Evolutionary conservation across 73 alveolate genomes (phyloP).

Genomic region (Tetrahymena elliotti): DNA sequence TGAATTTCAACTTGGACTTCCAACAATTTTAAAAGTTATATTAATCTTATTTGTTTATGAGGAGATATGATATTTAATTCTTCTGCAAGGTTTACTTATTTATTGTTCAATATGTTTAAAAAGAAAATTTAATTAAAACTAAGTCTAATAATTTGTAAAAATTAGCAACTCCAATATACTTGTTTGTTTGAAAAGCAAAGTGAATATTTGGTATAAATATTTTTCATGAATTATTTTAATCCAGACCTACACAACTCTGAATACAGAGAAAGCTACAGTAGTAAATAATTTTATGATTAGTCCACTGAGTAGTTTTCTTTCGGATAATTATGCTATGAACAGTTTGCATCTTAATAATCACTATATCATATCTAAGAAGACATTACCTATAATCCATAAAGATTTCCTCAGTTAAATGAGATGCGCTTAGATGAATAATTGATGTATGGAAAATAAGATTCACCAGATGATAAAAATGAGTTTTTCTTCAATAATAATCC

Average conservation of each 20-base stretch:
- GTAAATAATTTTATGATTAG: background rate
- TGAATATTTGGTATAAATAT: background rate
- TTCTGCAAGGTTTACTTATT: background rate
- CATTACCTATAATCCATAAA: background rate
- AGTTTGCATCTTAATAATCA: background rate
- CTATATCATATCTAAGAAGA: background rate
- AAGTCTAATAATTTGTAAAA: background rate
- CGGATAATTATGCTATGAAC: background rate
- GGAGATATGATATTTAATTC: too few species aligned
- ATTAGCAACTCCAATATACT: background rate
- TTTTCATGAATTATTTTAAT: background rate
- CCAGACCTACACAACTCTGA: background rate
- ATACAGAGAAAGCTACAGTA: background rate
- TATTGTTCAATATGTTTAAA: too few species aligned
- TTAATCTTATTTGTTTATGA: too few species aligned
- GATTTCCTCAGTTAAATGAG: background rate
- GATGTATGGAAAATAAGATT: background rate
- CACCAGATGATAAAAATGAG: background rate
- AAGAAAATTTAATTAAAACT: background rate
- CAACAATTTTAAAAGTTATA: background rate
- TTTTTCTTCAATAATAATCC: too few species aligned
- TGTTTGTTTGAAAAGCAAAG: background rate
- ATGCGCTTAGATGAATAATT: background rate
- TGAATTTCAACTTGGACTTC: background rate
- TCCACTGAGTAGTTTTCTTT: background rate